Conservation (phyloP, 2,329 filamentous ascomycete genomes). For the Trichophyton schoenleinii region DNA sequence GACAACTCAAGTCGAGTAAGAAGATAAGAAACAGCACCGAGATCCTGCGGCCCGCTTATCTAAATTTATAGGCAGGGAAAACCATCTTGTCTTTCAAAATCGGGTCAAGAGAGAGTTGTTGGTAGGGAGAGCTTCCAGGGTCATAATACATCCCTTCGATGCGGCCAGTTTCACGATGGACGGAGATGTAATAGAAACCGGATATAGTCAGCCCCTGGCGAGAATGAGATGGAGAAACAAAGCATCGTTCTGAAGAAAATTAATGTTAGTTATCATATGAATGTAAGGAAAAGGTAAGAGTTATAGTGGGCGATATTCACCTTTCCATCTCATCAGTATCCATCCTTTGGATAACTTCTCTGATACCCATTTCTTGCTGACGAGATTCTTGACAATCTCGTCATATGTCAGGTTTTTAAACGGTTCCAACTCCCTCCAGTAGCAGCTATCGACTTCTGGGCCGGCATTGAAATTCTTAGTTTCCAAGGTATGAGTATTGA, state of each 20-base stretch:
- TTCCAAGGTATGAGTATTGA: conserved; percentile 38
- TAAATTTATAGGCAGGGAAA: conserved; percentile 33
- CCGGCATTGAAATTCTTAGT: conserved; percentile 37
- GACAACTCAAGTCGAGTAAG: not conserved
- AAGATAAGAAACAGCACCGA: not conserved
- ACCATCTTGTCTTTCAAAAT: conserved; percentile 27
- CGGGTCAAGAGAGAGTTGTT: conserved; percentile 34
- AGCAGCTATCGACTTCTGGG: conserved; percentile 35
- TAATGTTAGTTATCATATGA: not conserved
- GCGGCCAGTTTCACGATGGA: conserved; percentile 33
- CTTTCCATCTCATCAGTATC: conserved; percentile 43
- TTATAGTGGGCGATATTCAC: conserved; percentile 17
- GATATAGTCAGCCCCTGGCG: conserved; percentile 38
- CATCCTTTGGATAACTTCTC: conserved; percentile 31
- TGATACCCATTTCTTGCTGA: conserved; percentile 35
- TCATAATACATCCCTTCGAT: conserved; percentile 40
- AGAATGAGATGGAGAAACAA: conserved; percentile 36
- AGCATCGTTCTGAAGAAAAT: conserved; percentile 32
- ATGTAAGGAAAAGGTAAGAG: not conserved
- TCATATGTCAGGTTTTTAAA: conserved; percentile 35
- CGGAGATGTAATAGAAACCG: conserved; percentile 40
- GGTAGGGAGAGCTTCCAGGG: conserved; percentile 38
- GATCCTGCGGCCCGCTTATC: conserved; percentile 16
- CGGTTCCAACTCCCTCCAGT: conserved; percentile 38
- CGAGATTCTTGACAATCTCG: conserved; percentile 32